Conservation (phyloP, 148 eudicot genomes). For the Rhododendron williamsianum region DNA sequence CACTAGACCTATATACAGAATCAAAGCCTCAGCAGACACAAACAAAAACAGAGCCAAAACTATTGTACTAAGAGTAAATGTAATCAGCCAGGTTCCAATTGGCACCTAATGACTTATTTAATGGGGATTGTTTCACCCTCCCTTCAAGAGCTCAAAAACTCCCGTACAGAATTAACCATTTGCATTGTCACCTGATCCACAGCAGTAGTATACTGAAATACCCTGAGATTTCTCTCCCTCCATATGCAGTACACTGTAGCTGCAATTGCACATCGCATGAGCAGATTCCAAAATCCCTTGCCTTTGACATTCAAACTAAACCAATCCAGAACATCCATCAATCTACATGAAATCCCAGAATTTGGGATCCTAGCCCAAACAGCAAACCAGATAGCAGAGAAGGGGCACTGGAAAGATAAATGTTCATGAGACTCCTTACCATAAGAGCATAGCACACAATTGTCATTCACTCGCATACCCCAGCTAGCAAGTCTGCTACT, state of each 20-base stretch:
- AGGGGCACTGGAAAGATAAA: not conserved
- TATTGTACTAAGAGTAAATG: too few relatives aligned
- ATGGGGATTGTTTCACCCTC: too few relatives aligned
- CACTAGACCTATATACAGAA: not conserved
- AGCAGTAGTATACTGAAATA: too few relatives aligned
- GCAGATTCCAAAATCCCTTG: not conserved
- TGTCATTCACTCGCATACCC: not conserved
- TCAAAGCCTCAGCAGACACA: not conserved
- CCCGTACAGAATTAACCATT: too few relatives aligned
- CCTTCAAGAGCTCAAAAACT: too few relatives aligned
- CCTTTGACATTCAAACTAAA: not conserved
- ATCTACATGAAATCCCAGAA: not conserved
- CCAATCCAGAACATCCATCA: not conserved
- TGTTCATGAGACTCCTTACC: not conserved
- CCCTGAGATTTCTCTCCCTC: too few relatives aligned
- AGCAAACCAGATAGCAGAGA: not conserved
- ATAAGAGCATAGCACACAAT: not conserved
- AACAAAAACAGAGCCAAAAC: too few relatives aligned
- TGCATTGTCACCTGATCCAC: too few relatives aligned
- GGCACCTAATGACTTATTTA: too few relatives aligned
- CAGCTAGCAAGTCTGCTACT: not conserved
- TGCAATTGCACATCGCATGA: not conserved
- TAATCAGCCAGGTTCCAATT: too few relatives aligned
- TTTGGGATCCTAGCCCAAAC: not conserved
- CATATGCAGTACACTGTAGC: too few relatives aligned